These are phyloP conservation scores for Beauveria medogensis DNA, from an alignment of 2,329 filamentous ascomycete species.

Conservation along the genomic window DNA sequence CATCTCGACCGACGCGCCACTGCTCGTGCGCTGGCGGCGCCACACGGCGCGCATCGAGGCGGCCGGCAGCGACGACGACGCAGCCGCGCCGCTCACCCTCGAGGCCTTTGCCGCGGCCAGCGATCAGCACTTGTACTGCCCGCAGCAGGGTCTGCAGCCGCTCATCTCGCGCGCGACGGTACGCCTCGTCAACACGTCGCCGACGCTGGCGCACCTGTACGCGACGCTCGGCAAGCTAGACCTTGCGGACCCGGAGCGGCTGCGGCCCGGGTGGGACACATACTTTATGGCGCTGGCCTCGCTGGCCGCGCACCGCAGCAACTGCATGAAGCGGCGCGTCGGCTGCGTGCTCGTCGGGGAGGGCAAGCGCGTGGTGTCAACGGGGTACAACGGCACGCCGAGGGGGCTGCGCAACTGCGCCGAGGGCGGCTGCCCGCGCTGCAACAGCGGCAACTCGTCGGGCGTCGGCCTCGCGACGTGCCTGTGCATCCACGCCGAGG, in stretches of 20 bases:
- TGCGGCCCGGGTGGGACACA: slow-evolving; percentile 88
- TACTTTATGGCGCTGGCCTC: slow-evolving; percentile 98
- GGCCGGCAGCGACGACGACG: slow-evolving; percentile 13
- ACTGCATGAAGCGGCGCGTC: slow-evolving; percentile 97
- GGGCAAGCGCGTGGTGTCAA: slow-evolving; percentile 80
- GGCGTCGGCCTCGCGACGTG: slow-evolving; percentile 78
- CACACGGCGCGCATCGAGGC: slow-evolving; percentile 41
- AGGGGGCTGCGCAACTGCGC: slow-evolving; percentile 82
- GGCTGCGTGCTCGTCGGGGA: slow-evolving; percentile 82
- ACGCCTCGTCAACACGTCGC: slow-evolving; percentile 77
- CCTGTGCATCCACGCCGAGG: slow-evolving; percentile 94
- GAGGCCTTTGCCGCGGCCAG: slow-evolving; percentile 49
- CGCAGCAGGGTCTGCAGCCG: slow-evolving; percentile 56
- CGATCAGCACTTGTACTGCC: slow-evolving; percentile 70
- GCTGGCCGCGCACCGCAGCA: slow-evolving; percentile 80
- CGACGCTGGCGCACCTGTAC: slow-evolving; percentile 63
- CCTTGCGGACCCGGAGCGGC: slow-evolving; percentile 66
- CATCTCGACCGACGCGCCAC: slow-evolving; percentile 82
- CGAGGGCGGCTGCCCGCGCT: slow-evolving; percentile 82
- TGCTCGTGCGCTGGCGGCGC: slow-evolving; percentile 75
- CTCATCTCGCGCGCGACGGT: slow-evolving; percentile 77
- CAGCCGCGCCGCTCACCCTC: slow-evolving; percentile 29
- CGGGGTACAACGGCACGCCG: slow-evolving; percentile 97
- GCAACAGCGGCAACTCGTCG: slow-evolving; percentile 64
- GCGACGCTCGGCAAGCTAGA: slow-evolving; percentile 65